These are phyloP conservation scores for Metschnikowia reukaufii DNA, from an alignment of 805 yeast genomes.

Conservation along the genomic window DNA sequence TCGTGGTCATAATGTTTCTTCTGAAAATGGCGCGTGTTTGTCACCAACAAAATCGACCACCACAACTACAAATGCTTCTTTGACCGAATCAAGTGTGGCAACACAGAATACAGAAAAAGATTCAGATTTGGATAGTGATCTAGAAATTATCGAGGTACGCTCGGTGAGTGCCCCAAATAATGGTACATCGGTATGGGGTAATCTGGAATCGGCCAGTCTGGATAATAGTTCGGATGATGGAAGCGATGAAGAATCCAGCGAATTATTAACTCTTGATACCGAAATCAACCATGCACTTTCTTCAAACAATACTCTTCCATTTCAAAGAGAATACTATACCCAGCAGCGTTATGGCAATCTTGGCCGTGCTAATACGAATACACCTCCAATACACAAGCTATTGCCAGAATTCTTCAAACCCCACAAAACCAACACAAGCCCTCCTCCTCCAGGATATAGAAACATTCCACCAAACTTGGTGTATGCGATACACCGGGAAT, in stretches of 20 bases:
- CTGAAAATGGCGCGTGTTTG: neutral
- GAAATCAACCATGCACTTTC: constrained; percentile 17
- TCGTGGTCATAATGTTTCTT: neutral
- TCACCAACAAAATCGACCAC: neutral
- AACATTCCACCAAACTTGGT: constrained; percentile 31
- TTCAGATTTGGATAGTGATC: constrained; percentile 13
- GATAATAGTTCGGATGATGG: neutral
- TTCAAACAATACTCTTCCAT: constrained; percentile 5
- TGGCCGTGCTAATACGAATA: neutral
- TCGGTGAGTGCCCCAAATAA: neutral
- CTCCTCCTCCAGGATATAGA: constrained; percentile 24
- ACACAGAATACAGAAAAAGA: neutral
- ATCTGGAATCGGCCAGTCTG: neutral
- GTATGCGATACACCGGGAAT: constrained; percentile 30
- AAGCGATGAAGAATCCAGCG: constrained; percentile 9
- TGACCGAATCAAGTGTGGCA: neutral
- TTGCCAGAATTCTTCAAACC: constrained; percentile 14
- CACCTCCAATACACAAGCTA: constrained; percentile 7
- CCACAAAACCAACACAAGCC: constrained; percentile 8
- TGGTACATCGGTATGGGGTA: neutral
- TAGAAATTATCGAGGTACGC: constrained; percentile 20
- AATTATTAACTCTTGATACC: constrained; percentile 17
- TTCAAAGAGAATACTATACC: constrained; percentile 2
- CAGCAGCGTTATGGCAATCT: neutral
- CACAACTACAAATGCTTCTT: neutral